Evolutionary conservation across 129 eudicot species (phyloP).

Genomic region (Flaveria linearis): DNA sequence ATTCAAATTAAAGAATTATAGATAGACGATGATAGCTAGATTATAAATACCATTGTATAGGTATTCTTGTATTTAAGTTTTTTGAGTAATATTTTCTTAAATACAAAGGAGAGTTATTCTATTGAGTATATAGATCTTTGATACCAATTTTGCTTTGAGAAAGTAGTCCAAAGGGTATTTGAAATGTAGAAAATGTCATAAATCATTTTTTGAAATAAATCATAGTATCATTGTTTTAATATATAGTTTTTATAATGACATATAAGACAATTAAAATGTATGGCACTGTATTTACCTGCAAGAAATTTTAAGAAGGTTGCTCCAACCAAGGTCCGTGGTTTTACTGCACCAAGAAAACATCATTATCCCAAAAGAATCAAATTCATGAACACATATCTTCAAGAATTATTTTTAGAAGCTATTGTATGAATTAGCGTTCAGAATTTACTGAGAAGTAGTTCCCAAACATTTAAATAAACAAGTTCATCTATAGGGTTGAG

Average conservation of each 20-base stretch:
- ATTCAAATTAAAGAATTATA: no score
- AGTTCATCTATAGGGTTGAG: neutral
- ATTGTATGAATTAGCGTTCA: constrained; percentile 3
- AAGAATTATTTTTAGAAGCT: neutral
- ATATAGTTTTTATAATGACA: neutral
- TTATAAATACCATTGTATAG: no score
- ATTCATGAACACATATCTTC: neutral
- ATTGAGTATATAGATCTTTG: no score
- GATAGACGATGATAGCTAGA: no score
- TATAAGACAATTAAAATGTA: constrained; percentile 1
- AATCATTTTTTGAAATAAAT: neutral
- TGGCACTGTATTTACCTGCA: constrained; percentile 53
- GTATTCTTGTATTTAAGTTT: no score
- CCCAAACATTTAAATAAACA: neutral
- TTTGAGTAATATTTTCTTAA: no score
- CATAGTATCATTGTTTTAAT: neutral
- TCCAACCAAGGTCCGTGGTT: constrained; percentile 80
- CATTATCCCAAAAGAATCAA: neutral
- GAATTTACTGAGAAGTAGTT: neutral
- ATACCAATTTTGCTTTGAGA: no score
- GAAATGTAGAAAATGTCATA: neutral
- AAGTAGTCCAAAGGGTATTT: neutral
- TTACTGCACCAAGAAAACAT: constrained; percentile 53
- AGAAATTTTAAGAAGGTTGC: constrained; percentile 91
- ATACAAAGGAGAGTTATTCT: no score